Evolutionary conservation across 345 rosid genomes (phyloP).

Genomic region (Acer campestre): DNA sequence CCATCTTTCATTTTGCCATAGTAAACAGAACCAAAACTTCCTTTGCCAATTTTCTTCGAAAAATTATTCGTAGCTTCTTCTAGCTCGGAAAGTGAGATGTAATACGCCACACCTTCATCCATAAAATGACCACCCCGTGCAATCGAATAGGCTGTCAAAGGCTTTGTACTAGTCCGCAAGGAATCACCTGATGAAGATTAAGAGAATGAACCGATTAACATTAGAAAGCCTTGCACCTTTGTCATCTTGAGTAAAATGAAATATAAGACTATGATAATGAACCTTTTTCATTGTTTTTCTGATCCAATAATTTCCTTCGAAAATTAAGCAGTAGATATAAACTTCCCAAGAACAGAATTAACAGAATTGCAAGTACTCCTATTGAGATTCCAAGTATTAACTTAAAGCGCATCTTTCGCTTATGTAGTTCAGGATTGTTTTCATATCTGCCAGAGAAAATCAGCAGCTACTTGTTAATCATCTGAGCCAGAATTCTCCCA

Average conservation of each 20-base stretch:
- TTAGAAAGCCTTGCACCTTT: neutral
- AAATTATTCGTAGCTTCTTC: constrained; percentile 81
- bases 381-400: constrained; percentile 64
- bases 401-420: constrained; percentile 43
- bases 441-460: constrained; percentile 54
- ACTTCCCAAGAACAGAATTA: constrained; percentile 57
- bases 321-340: constrained; percentile 41
- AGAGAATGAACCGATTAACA: neutral
- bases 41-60: constrained; percentile 80
- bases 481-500: neutral
- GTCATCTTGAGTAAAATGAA: neutral
- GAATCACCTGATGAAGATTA: constrained; percentile 50
- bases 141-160: constrained; percentile 54
- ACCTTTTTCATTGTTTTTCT: constrained; percentile 56
- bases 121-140: constrained; percentile 63
- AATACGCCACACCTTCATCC: constrained; percentile 83
- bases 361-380: constrained; percentile 49
- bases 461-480: constrained; percentile 3
- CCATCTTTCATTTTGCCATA: constrained; percentile 96
- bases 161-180: constrained; percentile 43
- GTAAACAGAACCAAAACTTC: constrained; percentile 93
- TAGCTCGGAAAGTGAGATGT: constrained; percentile 64
- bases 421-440: constrained; percentile 62
- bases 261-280: constrained; percentile 6
- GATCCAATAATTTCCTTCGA: constrained; percentile 34